Evolutionary conservation across 495 filamentous ascomycete genomes (phyloP).

Genomic region (Aspergillus affinis): DNA sequence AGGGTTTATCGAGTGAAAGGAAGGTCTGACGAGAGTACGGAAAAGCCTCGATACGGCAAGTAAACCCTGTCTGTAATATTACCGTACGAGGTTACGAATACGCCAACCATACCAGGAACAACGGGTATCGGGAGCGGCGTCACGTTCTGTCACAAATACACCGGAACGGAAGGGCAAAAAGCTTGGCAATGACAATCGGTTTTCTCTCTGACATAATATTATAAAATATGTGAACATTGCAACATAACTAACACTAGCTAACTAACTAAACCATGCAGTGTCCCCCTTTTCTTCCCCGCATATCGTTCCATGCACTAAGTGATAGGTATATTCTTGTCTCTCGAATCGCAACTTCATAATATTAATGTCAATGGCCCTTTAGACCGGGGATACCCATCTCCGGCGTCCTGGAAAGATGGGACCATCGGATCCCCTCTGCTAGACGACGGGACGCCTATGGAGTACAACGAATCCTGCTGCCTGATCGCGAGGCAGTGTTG

Average conservation of each 20-base stretch:
- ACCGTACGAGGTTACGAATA: background rate
- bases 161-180: background rate
- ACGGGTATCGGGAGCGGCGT: background rate
- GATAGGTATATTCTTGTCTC: no score
- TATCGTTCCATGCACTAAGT: background rate
- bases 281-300: constrained; percentile 3
- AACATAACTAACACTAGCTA: background rate
- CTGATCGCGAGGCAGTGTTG: constrained; percentile 1
- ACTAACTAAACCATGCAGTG: background rate
- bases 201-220: no score
- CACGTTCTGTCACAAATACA: background rate
- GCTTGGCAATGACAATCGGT: background rate
- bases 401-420: no score
- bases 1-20: background rate
- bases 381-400: background rate
- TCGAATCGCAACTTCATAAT: no score
- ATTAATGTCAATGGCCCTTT: no score
- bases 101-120: background rate
- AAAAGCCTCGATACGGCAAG: background rate
- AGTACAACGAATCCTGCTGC: background rate
- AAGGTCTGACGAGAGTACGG: background rate
- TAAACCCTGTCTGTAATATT: no score
- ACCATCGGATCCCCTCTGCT: no score
- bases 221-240: no score
- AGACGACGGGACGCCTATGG: background rate